Conservation (phyloP, 257 asterid species). For the Ligustrum vulgare region DNA sequence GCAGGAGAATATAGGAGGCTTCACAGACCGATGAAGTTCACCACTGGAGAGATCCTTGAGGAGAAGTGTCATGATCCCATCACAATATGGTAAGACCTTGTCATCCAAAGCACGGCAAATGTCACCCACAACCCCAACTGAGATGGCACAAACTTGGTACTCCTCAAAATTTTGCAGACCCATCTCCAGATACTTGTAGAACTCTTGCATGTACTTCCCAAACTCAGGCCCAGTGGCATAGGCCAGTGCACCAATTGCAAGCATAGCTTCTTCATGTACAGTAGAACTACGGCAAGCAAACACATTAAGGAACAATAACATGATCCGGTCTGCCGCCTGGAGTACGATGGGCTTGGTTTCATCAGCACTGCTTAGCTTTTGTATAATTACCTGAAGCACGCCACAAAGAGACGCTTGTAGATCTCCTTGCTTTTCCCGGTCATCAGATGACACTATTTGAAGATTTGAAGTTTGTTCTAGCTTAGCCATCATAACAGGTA, state of each 20-base stretch:
- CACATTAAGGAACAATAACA: constrained; percentile 70
- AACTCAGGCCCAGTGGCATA: constrained; percentile 67
- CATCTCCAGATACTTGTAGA: constrained; percentile 73
- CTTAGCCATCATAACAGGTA: constrained; percentile 71
- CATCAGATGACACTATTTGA: constrained; percentile 66
- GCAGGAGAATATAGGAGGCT: constrained; percentile 84
- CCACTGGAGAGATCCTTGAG: constrained; percentile 70
- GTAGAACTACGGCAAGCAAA: constrained; percentile 80
- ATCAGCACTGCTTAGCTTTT: constrained; percentile 62
- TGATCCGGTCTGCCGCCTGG: constrained; percentile 75
- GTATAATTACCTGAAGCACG: constrained; percentile 79
- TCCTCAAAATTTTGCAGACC: constrained; percentile 88
- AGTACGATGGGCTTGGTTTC: constrained; percentile 57
- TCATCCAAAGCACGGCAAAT: constrained; percentile 79
- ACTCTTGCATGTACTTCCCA: constrained; percentile 71
- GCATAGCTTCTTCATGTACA: constrained; percentile 93
- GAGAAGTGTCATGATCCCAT: constrained; percentile 71
- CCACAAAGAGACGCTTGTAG: constrained; percentile 89
- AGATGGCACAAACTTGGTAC: constrained; percentile 78
- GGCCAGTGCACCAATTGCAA: constrained; percentile 86
- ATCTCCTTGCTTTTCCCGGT: constrained; percentile 83
- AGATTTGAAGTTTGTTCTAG: constrained; percentile 58
- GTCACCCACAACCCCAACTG: constrained; percentile 94
- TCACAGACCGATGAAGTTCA: constrained; percentile 72
- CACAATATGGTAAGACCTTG: constrained; percentile 75